Base-by-base conservation (phyloP, 331 rosid species). In the Cucumis variabilis region DNA sequence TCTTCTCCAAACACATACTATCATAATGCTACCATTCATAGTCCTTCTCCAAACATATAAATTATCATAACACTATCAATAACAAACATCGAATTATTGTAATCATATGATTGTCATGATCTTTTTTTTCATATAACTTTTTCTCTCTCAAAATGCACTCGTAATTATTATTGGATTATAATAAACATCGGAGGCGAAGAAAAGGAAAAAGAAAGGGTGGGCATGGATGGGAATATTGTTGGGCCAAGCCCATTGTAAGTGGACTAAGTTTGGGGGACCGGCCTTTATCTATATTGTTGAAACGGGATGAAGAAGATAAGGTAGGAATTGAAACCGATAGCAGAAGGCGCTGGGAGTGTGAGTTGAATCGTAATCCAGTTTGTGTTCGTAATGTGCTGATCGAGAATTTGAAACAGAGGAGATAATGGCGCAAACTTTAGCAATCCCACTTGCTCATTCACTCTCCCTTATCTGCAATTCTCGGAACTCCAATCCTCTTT, bases 401-500 rank as follows among this genome's bases (percentile, higher is more conserved):
- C 1, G 4, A 16, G 48, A 80, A 51, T 0, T 75, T 75, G 1
- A 19, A 55, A 44, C 10, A 44, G 48, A 37, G 10, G 48, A 81
- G 27, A 91, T 67, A 68, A 97, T 95, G 99, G 96, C 94, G 30
- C 99, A 94, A 37, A 89, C 91, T 50, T 92, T 94, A 66, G 96
- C 98, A 82, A 90, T 95, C 89, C 96, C 98, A 30, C 88, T 97
- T 44, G 95, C 95, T 21, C 92, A 96, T n/a, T 94, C 99, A 2
- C 93, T 93, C 86, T 90, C 95, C 79, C 55, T 92, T 50, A 89
- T 95, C 93, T 91, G 88, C 94, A 93, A 89, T 13, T 85, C 92
- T 15, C 51, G 87, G 21, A 50, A 46, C 75, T 27, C 88, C 19
- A 82, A 21, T 74, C 85, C 93, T 3, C 84, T 94, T 80, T 86